Evolutionary conservation across 192 early-diverging fungal species (phyloP).

Genomic region (Dispira simplex): DNA sequence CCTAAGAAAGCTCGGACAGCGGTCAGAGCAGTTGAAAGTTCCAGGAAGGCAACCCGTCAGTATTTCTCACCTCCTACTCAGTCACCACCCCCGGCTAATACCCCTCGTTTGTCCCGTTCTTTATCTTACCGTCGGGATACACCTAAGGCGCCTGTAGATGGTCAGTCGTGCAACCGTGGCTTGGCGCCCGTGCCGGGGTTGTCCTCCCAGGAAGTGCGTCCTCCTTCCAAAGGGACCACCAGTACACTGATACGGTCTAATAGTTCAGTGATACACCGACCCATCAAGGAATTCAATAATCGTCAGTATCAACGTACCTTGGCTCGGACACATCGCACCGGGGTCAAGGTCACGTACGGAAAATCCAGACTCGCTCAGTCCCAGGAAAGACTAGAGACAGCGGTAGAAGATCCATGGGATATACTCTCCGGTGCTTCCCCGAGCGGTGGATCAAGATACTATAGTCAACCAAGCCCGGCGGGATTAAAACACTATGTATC

Average conservation of each 20-base stretch:
- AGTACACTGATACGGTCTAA: not conserved
- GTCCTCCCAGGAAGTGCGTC: not conserved
- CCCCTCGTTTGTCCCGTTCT: slow-evolving; percentile 2
- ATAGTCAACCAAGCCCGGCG: no score
- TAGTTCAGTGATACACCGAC: not conserved
- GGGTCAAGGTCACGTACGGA: not conserved
- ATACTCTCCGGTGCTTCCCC: no score
- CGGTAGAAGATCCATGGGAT: no score
- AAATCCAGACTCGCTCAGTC: not conserved
- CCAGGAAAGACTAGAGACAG: not conserved
- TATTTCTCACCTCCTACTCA: not conserved
- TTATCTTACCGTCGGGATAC: not conserved
- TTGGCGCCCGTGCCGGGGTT: not conserved
- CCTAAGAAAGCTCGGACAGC: not conserved
- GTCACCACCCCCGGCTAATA: not conserved
- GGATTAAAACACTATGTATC: no score
- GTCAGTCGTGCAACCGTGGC: not conserved
- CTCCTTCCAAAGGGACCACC: not conserved
- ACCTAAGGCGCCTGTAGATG: not conserved
- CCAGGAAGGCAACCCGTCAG: not conserved
- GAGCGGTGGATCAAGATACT: no score
- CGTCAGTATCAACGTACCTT: not conserved
- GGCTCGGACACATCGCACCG: not conserved
- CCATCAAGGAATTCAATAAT: not conserved
- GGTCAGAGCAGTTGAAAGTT: not conserved